phyloP scores from a whole-genome alignment of 2,329 filamentous ascomycete genomes.

The Diaporthe capsici region DNA sequence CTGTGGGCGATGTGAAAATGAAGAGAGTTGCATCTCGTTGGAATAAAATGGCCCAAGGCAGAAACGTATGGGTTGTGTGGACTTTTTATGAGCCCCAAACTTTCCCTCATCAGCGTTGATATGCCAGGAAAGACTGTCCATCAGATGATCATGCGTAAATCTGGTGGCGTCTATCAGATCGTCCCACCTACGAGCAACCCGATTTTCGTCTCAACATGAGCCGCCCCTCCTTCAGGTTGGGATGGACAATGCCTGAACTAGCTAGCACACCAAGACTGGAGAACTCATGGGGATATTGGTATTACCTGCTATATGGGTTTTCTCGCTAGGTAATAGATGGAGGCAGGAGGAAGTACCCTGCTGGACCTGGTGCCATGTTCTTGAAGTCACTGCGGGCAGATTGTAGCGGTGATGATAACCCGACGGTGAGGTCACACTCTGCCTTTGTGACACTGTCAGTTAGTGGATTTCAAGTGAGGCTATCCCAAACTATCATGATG shows the following conservation, averaged over 20 bases:
- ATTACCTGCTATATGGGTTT: background rate
- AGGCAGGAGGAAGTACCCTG: background rate
- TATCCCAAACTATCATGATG: background rate
- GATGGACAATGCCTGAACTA: background rate
- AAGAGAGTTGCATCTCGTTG: background rate
- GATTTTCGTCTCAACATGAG: constrained; percentile 4
- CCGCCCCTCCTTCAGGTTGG: background rate
- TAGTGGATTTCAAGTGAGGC: background rate
- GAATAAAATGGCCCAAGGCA: background rate
- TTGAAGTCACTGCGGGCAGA: background rate
- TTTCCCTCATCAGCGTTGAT: background rate
- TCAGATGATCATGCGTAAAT: background rate
- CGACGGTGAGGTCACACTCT: background rate
- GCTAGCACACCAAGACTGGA: background rate
- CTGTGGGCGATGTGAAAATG: background rate
- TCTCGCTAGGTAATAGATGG: background rate
- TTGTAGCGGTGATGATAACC: background rate
- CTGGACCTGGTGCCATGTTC: no score
- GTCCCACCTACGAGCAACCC: background rate
- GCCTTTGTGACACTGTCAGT: background rate
- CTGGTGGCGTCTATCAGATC: background rate
- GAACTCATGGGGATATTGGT: background rate
- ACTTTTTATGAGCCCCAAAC: background rate
- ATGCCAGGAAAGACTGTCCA: background rate
- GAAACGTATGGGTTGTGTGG: background rate